phyloP scores from a whole-genome alignment of 2,329 filamentous ascomycete species.

The Epichloe coenophiala region DNA sequence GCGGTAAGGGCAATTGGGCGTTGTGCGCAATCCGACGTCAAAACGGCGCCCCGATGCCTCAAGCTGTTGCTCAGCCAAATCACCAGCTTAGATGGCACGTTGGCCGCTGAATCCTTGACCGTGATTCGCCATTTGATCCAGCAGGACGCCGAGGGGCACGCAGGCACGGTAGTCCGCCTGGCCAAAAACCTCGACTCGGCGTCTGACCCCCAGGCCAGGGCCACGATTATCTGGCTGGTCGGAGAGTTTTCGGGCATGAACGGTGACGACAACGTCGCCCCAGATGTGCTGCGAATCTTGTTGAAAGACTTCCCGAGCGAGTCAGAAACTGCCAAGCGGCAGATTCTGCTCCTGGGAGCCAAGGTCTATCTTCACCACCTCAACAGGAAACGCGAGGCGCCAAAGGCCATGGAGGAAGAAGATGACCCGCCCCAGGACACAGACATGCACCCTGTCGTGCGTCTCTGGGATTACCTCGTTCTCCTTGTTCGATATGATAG shows the following conservation, averaged over 20 bases:
- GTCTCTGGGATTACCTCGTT: slow-evolving; percentile 74
- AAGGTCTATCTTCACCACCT: slow-evolving; percentile 91
- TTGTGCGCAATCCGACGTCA: slow-evolving; percentile 67
- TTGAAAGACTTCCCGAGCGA: slow-evolving; percentile 79
- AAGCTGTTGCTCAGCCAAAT: slow-evolving; percentile 76
- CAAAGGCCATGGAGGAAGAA: slow-evolving; percentile 21
- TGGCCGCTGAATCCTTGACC: slow-evolving; percentile 86
- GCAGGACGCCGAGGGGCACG: slow-evolving; percentile 68
- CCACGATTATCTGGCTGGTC: slow-evolving; percentile 94
- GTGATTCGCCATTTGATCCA: slow-evolving; percentile 95
- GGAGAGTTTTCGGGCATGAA: slow-evolving; percentile 80
- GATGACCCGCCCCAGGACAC: slow-evolving; percentile 18
- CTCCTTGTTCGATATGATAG: slow-evolving; percentile 83
- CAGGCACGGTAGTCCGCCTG: slow-evolving; percentile 72
- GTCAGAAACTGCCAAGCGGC: slow-evolving; percentile 72
- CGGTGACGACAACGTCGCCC: slow-evolving; percentile 76
- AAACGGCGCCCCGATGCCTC: slow-evolving; percentile 65
- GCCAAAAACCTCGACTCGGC: slow-evolving; percentile 86
- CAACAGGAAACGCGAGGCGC: slow-evolving; percentile 42
- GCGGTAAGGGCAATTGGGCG: slow-evolving; percentile 86
- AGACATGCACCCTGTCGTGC: slow-evolving; percentile 50
- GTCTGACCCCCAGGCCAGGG: slow-evolving; percentile 72
- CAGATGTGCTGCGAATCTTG: slow-evolving; percentile 81
- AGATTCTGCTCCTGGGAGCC: slow-evolving; percentile 85
- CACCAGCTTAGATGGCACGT: slow-evolving; percentile 69